Evolutionary conservation across 352 stramenopile genomes (phyloP).

Genomic region (Globisporangium nagaii): DNA sequence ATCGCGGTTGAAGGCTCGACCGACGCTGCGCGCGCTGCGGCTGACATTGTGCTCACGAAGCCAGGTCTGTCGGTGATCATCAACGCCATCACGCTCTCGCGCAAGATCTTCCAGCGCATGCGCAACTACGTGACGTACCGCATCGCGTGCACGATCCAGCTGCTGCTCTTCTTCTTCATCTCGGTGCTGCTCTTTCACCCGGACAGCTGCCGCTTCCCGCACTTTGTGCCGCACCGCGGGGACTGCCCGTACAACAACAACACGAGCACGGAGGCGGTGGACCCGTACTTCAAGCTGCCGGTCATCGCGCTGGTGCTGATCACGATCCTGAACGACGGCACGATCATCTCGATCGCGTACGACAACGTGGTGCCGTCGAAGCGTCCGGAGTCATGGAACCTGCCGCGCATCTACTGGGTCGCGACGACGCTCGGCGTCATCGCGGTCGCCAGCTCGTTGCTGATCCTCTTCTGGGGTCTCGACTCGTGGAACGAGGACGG

Average conservation of each 20-base stretch:
- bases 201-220: slow-evolving; percentile 62
- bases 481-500: slow-evolving; percentile 78
- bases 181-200: slow-evolving; percentile 88
- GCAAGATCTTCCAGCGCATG: slow-evolving; percentile 94
- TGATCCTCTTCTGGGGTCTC: slow-evolving; percentile 82
- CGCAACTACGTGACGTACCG: slow-evolving; percentile 93
- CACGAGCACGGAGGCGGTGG: slow-evolving; percentile 31
- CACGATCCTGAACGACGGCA: slow-evolving; percentile 93
- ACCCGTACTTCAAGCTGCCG: slow-evolving; percentile 89
- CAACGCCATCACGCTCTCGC: slow-evolving; percentile 84
- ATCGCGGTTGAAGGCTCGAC: slow-evolving; percentile 82
- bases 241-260: slow-evolving; percentile 48
- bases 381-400: slow-evolving; percentile 65
- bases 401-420: slow-evolving; percentile 59
- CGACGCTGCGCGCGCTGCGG: slow-evolving; percentile 85
- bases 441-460: slow-evolving; percentile 73
- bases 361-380: slow-evolving; percentile 80
- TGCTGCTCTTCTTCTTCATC: slow-evolving; percentile 93
- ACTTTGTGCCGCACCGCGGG: slow-evolving; percentile 53
- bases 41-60: slow-evolving; percentile 93
- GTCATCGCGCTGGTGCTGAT: slow-evolving; percentile 93
- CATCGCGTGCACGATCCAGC: slow-evolving; percentile 88
- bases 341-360: slow-evolving; percentile 89
- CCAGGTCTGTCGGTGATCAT: slow-evolving; percentile 91
- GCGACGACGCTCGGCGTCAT: slow-evolving; percentile 58